Conservation (phyloP, 805 yeast species). For the Metschnikowia aberdeeniae region DNA sequence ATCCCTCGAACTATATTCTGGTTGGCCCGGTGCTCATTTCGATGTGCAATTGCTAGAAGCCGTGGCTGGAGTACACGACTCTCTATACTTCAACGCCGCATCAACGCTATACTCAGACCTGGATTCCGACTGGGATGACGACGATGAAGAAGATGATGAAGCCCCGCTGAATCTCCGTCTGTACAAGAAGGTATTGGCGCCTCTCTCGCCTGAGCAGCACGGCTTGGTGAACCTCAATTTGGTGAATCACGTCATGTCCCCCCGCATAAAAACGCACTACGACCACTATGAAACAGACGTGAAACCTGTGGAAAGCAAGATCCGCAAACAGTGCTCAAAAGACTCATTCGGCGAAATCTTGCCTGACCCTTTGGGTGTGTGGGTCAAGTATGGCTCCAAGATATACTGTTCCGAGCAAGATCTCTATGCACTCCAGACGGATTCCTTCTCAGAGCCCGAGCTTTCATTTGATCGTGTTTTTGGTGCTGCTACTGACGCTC, state of each 20-base stretch:
- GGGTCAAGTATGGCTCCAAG: constrained; percentile 50
- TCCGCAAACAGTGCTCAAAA: constrained; percentile 21
- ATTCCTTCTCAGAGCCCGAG: constrained; percentile 14
- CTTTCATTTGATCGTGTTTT: constrained; percentile 60
- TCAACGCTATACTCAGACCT: constrained; percentile 6
- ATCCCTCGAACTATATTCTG: constrained; percentile 9
- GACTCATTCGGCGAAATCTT: constrained; percentile 32
- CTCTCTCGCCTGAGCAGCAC: constrained; percentile 5
- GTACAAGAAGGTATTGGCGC: background rate
- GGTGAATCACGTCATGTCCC: constrained; percentile 48
- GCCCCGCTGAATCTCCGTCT: background rate
- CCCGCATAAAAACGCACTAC: constrained; percentile 64
- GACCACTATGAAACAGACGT: constrained; percentile 42
- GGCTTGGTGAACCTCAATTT: constrained; percentile 41
- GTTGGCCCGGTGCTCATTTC: constrained; percentile 14
- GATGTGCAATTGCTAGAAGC: constrained; percentile 16
- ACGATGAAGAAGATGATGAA: background rate
- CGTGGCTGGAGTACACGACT: constrained; percentile 11
- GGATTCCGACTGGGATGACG: constrained; percentile 5
- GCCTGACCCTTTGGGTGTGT: constrained; percentile 29
- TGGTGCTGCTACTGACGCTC: constrained; percentile 46
- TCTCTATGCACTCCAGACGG: constrained; percentile 71
- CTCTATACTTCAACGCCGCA: constrained; percentile 7
- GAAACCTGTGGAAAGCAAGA: constrained; percentile 19
- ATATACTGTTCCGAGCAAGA: constrained; percentile 66